Evolutionary conservation across 495 filamentous ascomycete species (phyloP).

Genomic region (Penicillium riverlandense): DNA sequence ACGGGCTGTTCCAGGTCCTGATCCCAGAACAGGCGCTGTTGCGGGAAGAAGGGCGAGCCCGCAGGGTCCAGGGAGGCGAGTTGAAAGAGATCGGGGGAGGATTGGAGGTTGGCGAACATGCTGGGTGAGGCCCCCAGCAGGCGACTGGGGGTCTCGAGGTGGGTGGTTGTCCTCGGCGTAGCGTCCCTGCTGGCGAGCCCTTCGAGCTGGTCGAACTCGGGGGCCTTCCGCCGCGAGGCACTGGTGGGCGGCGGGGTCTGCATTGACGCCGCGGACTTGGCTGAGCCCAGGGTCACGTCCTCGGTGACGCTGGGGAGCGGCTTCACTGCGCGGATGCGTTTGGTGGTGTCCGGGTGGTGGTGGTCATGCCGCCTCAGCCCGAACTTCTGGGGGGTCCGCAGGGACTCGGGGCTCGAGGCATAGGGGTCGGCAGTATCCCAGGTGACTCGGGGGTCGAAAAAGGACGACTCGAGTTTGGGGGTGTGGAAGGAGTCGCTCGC

Average conservation of each 20-base stretch:
- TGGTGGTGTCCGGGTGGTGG: constrained; percentile 29
- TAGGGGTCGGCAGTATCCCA: constrained; percentile 48
- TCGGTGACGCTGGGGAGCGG: constrained; percentile 28
- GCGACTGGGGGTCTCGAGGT: constrained; percentile 37
- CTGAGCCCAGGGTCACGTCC: constrained; percentile 33
- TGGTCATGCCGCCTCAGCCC: constrained; percentile 10
- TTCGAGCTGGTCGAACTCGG: constrained; percentile 21
- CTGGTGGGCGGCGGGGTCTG: constrained; percentile 62
- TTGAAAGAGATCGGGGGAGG: constrained; percentile 61
- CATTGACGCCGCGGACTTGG: constrained; percentile 50
- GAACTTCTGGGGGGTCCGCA: constrained; percentile 43
- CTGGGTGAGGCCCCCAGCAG: constrained; percentile 35
- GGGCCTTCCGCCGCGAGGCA: constrained; percentile 42
- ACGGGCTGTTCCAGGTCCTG: constrained; percentile 35
- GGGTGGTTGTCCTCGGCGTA: constrained; percentile 18
- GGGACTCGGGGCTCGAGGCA: constrained; percentile 46
- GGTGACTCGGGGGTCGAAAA: constrained; percentile 44
- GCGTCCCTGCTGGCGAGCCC: constrained; percentile 16
- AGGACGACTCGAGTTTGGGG: constrained; percentile 52
- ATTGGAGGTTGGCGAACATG: constrained; percentile 48
- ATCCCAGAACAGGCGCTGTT: constrained; percentile 71
- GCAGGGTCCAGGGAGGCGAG: constrained; percentile 65
- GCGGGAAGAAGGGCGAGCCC: constrained; percentile 57
- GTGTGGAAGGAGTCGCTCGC: constrained; percentile 57
- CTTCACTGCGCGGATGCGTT: constrained; percentile 30